Percentiles rank a stretch among this genome's conserved stretches.
phyloP scores from a whole-genome alignment of 345 rosid genomes.

The Lagerstroemia speciosa region DNA sequence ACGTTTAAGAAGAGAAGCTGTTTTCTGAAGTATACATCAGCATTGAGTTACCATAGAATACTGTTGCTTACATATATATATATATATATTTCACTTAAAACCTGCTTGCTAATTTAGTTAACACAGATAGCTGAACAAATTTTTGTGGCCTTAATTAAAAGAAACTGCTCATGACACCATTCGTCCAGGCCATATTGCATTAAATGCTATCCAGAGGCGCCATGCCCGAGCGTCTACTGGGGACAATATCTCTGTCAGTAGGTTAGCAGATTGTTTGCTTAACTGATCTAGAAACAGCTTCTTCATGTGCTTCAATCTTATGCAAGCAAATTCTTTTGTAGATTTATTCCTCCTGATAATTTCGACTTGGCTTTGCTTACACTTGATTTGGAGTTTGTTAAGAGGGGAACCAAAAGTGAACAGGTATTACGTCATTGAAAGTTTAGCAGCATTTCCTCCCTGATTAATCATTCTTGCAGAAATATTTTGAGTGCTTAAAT shows the following conservation, averaged over 20 bases:
- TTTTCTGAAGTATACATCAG: no score
- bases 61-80: neutral
- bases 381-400: slow-evolving; percentile 84
- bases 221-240: slow-evolving; percentile 80
- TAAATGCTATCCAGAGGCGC: slow-evolving; percentile 85
- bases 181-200: slow-evolving; percentile 48
- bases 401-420: slow-evolving; percentile 82
- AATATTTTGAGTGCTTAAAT: slow-evolving; percentile 5
- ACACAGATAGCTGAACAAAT: neutral
- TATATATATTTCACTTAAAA: neutral
- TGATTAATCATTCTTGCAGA: slow-evolving; percentile 7
- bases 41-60: neutral
- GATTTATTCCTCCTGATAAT: slow-evolving; percentile 74
- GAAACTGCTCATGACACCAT: slow-evolving; percentile 68
- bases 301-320: neutral
- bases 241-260: slow-evolving; percentile 52
- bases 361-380: slow-evolving; percentile 69
- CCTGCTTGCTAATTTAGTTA: neutral
- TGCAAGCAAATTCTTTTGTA: slow-evolving; percentile 15
- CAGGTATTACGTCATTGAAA: slow-evolving; percentile 30
- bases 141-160: slow-evolving; percentile 40
- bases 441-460: neutral
- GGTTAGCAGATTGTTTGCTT: slow-evolving; percentile 28
- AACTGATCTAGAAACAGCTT: neutral
- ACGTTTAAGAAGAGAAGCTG: neutral